A percentile compares a stretch with the other conserved stretches of the same genome.
Conservation (phyloP, 1,284 basidiomycete species). For the Uromyces viciae-fabae region DNA sequence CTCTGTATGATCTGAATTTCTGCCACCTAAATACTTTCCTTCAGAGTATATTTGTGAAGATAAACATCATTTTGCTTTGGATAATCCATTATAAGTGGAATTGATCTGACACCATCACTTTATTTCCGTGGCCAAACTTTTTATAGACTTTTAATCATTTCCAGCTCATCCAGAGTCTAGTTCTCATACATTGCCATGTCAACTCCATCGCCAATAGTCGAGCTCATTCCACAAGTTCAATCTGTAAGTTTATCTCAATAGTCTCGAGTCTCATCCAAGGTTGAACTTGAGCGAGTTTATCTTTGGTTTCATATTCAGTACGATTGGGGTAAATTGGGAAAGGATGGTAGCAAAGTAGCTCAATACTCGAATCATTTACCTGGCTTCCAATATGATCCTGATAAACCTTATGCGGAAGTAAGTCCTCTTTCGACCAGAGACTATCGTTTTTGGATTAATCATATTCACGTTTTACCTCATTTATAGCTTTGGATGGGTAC, state of each 20-base stretch:
- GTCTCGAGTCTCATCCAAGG: too few species aligned
- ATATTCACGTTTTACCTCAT: not conserved
- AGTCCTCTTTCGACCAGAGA: constrained; percentile 51
- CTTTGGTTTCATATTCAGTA: constrained; percentile 49
- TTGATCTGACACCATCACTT: too few species aligned
- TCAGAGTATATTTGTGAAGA: too few species aligned
- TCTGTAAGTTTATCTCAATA: constrained; percentile 46
- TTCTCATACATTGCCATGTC: not conserved
- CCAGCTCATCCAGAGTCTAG: not conserved
- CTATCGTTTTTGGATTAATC: constrained; percentile 12
- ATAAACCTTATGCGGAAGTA: constrained; percentile 67
- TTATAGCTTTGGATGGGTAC: constrained; percentile 96
- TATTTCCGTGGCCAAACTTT: too few species aligned
- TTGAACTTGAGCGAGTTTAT: not conserved
- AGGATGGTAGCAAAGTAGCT: constrained; percentile 58
- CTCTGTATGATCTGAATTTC: too few species aligned
- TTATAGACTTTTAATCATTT: constrained; percentile 3
- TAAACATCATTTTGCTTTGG: too few species aligned
- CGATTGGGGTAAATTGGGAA: constrained; percentile 63
- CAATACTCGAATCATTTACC: constrained; percentile 59
- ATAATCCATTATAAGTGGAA: too few species aligned
- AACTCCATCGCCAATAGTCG: constrained; percentile 39
- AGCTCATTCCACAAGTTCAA: constrained; percentile 52
- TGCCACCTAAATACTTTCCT: too few species aligned
- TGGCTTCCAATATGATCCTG: constrained; percentile 61